Percentiles rank a stretch among this genome's conserved stretches.
Conservation (phyloP, 176 grass and related monocot species). For the Elymus sibiricus region DNA sequence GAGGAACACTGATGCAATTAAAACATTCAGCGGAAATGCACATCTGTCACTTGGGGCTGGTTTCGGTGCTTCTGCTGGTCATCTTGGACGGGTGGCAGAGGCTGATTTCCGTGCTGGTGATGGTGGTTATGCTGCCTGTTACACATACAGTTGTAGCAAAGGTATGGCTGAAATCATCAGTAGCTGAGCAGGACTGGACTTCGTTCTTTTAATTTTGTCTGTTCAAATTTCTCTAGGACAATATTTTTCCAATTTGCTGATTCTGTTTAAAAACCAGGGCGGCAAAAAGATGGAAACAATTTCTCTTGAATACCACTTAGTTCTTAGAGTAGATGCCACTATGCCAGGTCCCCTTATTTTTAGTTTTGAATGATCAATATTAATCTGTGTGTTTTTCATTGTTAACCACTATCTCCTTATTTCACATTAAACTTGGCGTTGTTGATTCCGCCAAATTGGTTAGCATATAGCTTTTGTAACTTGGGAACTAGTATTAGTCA, state of each 20-base stretch:
- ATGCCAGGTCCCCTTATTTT: background rate
- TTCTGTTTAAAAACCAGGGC: background rate
- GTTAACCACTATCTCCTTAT: background rate
- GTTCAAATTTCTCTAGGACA: background rate
- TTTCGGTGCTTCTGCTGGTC: slow-evolving; percentile 77
- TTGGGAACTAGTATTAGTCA: background rate
- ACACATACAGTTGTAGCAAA: slow-evolving; percentile 97
- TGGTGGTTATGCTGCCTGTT: slow-evolving; percentile 88
- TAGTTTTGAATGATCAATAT: background rate
- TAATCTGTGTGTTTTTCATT: background rate
- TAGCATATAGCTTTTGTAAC: background rate
- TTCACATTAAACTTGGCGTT: background rate
- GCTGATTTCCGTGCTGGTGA: slow-evolving; percentile 90
- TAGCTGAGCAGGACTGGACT: background rate
- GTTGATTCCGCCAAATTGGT: background rate
- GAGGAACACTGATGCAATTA: slow-evolving; percentile 85
- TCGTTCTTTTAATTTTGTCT: slow-evolving; percentile 1
- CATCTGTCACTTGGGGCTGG: slow-evolving; percentile 83
- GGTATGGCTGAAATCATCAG: slow-evolving; percentile 35
- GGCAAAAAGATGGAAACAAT: background rate
- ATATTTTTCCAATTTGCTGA: slow-evolving; percentile 10
- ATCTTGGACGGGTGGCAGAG: slow-evolving; percentile 75
- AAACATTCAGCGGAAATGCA: slow-evolving; percentile 80
- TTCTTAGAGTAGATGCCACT: slow-evolving; percentile 1
- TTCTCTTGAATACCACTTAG: background rate